phyloP scores from a whole-genome alignment of 345 rosid species.

The Theobroma cacao region DNA sequence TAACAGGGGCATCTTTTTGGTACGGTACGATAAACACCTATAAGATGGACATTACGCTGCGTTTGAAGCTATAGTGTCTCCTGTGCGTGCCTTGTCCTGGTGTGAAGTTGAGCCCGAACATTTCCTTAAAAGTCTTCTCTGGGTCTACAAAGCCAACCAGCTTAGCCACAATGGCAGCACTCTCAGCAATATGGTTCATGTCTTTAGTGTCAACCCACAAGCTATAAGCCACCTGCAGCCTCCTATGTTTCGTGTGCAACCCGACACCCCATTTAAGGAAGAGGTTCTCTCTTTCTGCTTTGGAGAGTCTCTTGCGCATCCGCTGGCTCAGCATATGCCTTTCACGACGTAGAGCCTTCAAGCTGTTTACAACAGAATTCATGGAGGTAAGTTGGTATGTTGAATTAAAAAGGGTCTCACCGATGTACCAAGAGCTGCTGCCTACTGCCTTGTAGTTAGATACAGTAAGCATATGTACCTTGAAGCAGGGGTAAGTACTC shows the following conservation, averaged over 20 bases:
- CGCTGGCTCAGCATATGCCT: slow-evolving; percentile 60
- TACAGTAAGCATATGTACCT: slow-evolving; percentile 41
- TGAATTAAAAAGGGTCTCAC: neutral
- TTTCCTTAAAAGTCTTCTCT: slow-evolving; percentile 42
- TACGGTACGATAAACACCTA: slow-evolving; percentile 3
- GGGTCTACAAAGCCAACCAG: slow-evolving; percentile 53
- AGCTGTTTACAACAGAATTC: slow-evolving; percentile 34
- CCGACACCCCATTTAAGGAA: slow-evolving; percentile 72
- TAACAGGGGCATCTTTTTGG: neutral
- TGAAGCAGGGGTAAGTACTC: slow-evolving; percentile 33
- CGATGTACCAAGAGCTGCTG: neutral
- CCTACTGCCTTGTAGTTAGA: neutral
- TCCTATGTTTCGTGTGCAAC: slow-evolving; percentile 57
- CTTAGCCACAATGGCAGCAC: slow-evolving; percentile 68
- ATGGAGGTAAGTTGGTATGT: neutral
- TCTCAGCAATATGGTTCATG: slow-evolving; percentile 64
- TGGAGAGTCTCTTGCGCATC: slow-evolving; percentile 55
- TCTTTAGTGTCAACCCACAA: slow-evolving; percentile 65
- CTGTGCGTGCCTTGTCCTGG: slow-evolving; percentile 24
- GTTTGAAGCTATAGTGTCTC: slow-evolving; percentile 34
- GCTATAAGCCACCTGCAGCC: slow-evolving; percentile 52
- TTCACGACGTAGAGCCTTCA: slow-evolving; percentile 56
- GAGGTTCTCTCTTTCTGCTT: slow-evolving; percentile 59
- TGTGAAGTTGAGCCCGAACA: slow-evolving; percentile 46
- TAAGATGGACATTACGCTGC: slow-evolving; percentile 34